Percentiles rank a stretch among this genome's conserved stretches.
Evolutionary conservation across 2,329 filamentous ascomycete genomes (phyloP).

Genomic region (Metarhizium anisopliae): DNA sequence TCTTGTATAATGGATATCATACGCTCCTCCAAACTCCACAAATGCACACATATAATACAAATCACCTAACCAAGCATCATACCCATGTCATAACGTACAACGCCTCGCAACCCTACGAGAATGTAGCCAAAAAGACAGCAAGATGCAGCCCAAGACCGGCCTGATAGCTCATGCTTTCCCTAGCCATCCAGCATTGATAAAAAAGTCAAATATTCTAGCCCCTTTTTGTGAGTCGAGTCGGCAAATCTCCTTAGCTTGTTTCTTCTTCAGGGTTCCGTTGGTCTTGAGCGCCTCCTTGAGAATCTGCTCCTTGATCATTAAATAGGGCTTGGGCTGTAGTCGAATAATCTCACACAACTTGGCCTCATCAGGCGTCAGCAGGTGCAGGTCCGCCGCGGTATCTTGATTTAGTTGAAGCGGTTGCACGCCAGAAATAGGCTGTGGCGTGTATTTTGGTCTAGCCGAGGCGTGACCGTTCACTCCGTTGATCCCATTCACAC

Average conservation of each 20-base stretch:
- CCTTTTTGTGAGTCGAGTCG: slow-evolving; percentile 78
- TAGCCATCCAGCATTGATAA: slow-evolving; percentile 88
- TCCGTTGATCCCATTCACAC: slow-evolving; percentile 31
- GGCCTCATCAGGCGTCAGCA: slow-evolving; percentile 74
- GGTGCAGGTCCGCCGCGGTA: slow-evolving; percentile 71
- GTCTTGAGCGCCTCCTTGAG: slow-evolving; percentile 83
- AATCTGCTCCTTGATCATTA: slow-evolving; percentile 91
- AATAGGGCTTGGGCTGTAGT: slow-evolving; percentile 86
- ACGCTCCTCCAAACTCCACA: slow-evolving; percentile 1
- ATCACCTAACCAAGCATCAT: not conserved
- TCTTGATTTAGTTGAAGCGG: slow-evolving; percentile 65
- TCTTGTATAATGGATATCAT: slow-evolving; percentile 1
- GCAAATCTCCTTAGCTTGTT: slow-evolving; percentile 81
- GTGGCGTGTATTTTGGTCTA: slow-evolving; percentile 43
- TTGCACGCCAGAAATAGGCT: slow-evolving; percentile 50
- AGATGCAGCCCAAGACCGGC: not conserved
- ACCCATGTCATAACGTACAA: not conserved
- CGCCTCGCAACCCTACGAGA: not conserved
- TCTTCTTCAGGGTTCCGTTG: slow-evolving; percentile 86
- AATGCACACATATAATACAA: not conserved
- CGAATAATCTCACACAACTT: slow-evolving; percentile 79
- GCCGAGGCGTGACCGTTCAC: slow-evolving; percentile 24
- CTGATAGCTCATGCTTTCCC: slow-evolving; percentile 55
- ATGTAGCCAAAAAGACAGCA: not conserved
- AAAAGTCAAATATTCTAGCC: slow-evolving; percentile 84